Evolutionary conservation across 345 rosid species (phyloP), one percentile per base, ranked within the genome.

Genomic region (Eucalyptus erythrocorys): DNA sequence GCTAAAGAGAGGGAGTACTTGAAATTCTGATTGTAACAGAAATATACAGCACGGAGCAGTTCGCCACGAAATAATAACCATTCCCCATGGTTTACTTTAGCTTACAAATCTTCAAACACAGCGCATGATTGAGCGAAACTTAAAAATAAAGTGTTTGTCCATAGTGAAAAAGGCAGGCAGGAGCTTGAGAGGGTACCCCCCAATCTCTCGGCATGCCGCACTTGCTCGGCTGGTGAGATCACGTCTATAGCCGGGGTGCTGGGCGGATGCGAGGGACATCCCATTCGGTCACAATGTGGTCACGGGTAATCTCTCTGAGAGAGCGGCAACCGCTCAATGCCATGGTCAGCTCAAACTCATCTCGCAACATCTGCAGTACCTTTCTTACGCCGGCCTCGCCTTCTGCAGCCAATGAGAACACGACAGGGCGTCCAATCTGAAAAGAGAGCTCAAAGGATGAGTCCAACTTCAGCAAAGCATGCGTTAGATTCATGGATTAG

Each of bases 341-440:
- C 99, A 97, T 97, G 48, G 99, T 97, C 26, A 97, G 93, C 92
- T 97, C 99, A 26, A 97, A 93, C 90, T 97, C 98, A 21, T 97
- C 96, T 5, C 91, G 94, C 12, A 97, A 93, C 98, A 97, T 96
- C 90, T 94, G 92, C 10, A 97, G 93, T 49, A 93, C 96, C 89
- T 96, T 97, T 89, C 94, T 88, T 14, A 94, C 96, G 17, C 97
- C 97, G 5, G 92, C 94, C 85, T 96, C 99, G 21, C 99, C 99
- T 4, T 94, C 95, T 13, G 95, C 98, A 7, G 99, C 99, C 91
- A 97, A 92, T 7, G 98, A 93, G 95, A 92, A 97, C 71, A 96
- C 89, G 17, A 92, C 95, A 7, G 99, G 99, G 93, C 99, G 96
- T 90, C 99, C 99, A 51, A 97, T 95, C 99, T 97, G 91, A 51